Evolutionary conservation across 1,284 basidiomycete genomes (phyloP).

Genomic region (Ceraceosorus guamensis): DNA sequence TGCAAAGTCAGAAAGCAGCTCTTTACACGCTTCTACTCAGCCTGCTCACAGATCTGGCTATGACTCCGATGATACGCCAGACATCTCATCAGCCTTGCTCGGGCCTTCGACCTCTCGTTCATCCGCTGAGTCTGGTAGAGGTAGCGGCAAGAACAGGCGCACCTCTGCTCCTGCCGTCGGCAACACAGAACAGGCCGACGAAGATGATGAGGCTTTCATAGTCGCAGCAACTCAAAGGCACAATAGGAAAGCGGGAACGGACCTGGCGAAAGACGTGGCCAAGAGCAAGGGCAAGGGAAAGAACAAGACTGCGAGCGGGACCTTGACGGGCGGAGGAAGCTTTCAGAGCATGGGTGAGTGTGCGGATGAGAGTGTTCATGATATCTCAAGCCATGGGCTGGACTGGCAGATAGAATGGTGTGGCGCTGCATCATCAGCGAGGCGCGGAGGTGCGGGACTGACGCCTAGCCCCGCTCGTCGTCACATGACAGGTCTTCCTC

Average conservation of each 20-base stretch:
- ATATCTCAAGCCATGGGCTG: neutral
- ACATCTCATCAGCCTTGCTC: too few relatives aligned
- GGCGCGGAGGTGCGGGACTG: neutral
- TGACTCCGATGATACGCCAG: too few relatives aligned
- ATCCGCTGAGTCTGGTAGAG: too few relatives aligned
- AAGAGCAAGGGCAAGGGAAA: slow-evolving; percentile 32
- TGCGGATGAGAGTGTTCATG: neutral
- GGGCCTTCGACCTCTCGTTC: too few relatives aligned
- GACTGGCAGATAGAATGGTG: neutral
- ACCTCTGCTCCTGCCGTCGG: too few relatives aligned
- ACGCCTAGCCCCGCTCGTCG: neutral
- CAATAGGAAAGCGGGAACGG: slow-evolving; percentile 41
- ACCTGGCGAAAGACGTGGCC: slow-evolving; percentile 34
- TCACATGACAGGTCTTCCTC: slow-evolving; percentile 62
- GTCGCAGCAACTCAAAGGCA: slow-evolving; percentile 39
- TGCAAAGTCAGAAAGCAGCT: too few relatives aligned
- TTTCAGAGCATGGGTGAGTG: slow-evolving; percentile 45
- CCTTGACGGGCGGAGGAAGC: slow-evolving; percentile 40
- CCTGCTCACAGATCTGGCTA: too few relatives aligned
- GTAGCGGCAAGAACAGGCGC: too few relatives aligned
- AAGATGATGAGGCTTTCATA: slow-evolving; percentile 41
- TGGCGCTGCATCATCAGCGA: neutral
- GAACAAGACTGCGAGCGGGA: slow-evolving; percentile 31
- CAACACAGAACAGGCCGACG: slow-evolving; percentile 5
- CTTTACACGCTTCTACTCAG: too few relatives aligned